Percentiles rank a stretch among this genome's conserved stretches.
Conservation (phyloP, 192 early-diverging fungal species). For the Phycomyces nitens region DNA sequence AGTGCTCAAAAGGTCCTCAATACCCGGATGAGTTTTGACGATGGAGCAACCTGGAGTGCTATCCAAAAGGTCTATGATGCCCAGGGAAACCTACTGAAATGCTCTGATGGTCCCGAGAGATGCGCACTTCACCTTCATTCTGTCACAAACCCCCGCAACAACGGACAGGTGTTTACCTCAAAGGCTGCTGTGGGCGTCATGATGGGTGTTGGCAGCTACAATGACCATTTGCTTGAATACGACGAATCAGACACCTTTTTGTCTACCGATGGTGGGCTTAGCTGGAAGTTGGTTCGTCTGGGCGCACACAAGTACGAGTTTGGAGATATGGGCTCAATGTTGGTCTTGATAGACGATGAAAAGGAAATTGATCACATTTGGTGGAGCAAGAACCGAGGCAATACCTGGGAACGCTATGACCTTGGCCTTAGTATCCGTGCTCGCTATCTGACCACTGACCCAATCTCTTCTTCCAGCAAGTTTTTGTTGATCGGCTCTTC, state of each 20-base stretch:
- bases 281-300: constrained; percentile 62
- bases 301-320: constrained; percentile 85
- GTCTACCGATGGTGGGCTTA: constrained; percentile 78
- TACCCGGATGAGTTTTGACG: constrained; percentile 82
- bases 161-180: constrained; percentile 72
- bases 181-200: constrained; percentile 75
- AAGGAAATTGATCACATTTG: constrained; percentile 49
- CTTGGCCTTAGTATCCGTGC: constrained; percentile 54
- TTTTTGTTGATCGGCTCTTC: constrained; percentile 61
- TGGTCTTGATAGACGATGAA: constrained; percentile 70
- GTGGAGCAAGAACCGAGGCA: constrained; percentile 79
- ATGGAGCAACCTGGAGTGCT: constrained; percentile 74
- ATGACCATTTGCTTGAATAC: constrained; percentile 63
- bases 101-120: constrained; percentile 23
- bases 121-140: constrained; percentile 90
- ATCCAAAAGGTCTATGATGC: constrained; percentile 39
- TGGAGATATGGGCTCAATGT: constrained; percentile 73
- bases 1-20: constrained; percentile 54
- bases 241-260: constrained; percentile 82
- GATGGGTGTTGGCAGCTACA: constrained; percentile 90
- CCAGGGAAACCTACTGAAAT: neutral
- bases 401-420: constrained; percentile 57
- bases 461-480: constrained; percentile 69
- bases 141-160: constrained; percentile 62
- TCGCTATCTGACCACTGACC: constrained; percentile 71